Evolutionary conservation across 2,329 filamentous ascomycete genomes (phyloP).

Genomic region (Waltergamsia citrina): DNA sequence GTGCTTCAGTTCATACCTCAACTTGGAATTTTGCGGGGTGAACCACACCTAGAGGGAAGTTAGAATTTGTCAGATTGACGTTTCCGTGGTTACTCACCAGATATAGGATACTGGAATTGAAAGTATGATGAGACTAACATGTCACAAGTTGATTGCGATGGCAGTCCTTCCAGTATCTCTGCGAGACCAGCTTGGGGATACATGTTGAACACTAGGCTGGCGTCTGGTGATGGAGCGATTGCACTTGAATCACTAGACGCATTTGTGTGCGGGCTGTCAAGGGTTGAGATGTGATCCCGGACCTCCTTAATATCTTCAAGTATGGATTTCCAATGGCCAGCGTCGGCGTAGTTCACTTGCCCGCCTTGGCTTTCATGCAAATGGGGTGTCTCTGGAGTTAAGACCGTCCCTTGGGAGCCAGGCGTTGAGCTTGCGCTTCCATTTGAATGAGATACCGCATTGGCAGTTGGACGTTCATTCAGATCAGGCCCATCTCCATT

Average conservation of each 20-base stretch:
- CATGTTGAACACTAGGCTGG: not conserved
- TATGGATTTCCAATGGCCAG: conserved; percentile 22
- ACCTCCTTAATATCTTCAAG: conserved; percentile 22
- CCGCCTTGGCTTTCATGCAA: conserved; percentile 30
- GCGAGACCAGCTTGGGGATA: conserved; percentile 3
- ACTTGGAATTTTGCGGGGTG: conserved; percentile 17
- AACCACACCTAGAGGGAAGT: conserved; percentile 10
- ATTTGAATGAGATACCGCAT: too few relatives aligned
- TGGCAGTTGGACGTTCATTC: too few relatives aligned
- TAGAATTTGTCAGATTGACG: not conserved
- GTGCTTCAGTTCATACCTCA: conserved; percentile 8
- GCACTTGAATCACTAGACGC: not conserved
- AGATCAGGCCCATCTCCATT: too few relatives aligned
- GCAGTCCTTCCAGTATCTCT: conserved; percentile 11
- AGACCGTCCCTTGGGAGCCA: too few relatives aligned
- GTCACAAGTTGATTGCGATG: conserved; percentile 16
- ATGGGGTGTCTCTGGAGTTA: conserved; percentile 37
- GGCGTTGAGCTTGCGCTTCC: too few relatives aligned
- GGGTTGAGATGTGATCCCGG: conserved; percentile 15
- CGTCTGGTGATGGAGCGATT: not conserved
- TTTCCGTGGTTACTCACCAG: conserved; percentile 9
- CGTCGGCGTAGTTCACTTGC: conserved; percentile 15
- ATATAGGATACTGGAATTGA: conserved; percentile 11
- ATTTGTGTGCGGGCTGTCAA: conserved; percentile 3
- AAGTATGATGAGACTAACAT: conserved; percentile 20